A percentile compares a stretch with the other conserved stretches of the same genome.
phyloP scores from a whole-genome alignment of 1,284 basidiomycete genomes.

The Cutaneotrichosporon cyanovorans region DNA sequence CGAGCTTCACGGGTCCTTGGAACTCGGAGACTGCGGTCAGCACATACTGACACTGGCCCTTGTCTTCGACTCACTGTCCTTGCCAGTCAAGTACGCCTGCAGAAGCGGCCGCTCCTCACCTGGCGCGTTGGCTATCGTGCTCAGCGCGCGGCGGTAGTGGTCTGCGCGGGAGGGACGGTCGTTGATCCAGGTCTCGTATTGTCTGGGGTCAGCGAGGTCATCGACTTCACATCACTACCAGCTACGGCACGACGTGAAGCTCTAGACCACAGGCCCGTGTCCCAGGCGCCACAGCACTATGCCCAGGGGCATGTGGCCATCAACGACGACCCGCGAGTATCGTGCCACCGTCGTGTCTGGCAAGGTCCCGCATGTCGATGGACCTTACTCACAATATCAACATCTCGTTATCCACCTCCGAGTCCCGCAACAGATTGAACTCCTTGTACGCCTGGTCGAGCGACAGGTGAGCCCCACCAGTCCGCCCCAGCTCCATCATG shows the following conservation, averaged over 20 bases:
- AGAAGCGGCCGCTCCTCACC: conserved; percentile 33
- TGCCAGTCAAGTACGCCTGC: conserved; percentile 26
- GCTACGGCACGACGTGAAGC: no score
- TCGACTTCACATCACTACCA: no score
- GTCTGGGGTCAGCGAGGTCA: conserved; percentile 20
- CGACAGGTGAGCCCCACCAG: conserved; percentile 26
- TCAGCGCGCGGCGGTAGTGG: conserved; percentile 35
- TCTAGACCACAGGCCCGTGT: no score
- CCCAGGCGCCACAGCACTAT: no score
- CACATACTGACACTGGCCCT: no score
- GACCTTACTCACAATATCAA: conserved; percentile 36
- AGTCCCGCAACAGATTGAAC: conserved; percentile 29
- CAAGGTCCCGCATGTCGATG: not conserved
- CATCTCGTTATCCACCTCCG: conserved; percentile 33
- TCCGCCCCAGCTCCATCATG: conserved; percentile 26
- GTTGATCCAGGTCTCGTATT: conserved; percentile 30
- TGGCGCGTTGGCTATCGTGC: conserved; percentile 36
- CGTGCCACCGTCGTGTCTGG: no score
- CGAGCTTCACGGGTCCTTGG: conserved; percentile 25
- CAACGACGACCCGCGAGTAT: no score
- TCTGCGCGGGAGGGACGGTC: conserved; percentile 22
- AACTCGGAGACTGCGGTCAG: conserved; percentile 16
- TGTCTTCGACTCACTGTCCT: conserved; percentile 10
- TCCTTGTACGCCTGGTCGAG: conserved; percentile 38
- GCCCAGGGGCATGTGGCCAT: no score